Evolutionary conservation across 2,329 filamentous ascomycete species (phyloP), one percentile per base, ranked within the genome.

Genomic region (Penicillium polonicum): DNA sequence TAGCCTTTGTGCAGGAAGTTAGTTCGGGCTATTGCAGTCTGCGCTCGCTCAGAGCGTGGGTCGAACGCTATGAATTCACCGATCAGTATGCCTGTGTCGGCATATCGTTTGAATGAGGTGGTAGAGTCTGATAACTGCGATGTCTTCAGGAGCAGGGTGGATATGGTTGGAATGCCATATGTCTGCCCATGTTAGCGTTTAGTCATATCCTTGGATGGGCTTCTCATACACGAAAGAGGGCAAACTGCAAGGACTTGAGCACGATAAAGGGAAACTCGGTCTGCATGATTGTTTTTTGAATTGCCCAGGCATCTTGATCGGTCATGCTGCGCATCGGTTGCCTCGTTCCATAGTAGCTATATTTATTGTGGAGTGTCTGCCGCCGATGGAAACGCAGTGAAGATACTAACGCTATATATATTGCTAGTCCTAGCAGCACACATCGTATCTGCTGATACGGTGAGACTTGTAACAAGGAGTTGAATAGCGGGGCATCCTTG

Each of bases 211-310:
- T 21, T 19, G 23, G 10, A 9, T n/a, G 21, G 17, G 21, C 10
- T 25, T 7, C 33, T 12, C 48, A 8, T 65, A 81, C 81, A 64
- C 80, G 81, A 66, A 87, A 85, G 3, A 87, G 73, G 0, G 84
- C 83, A 70, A 86, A 85, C 52, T 84, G 79, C 8, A 85, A 68
- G 2, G 82, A 78, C 48, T 80, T 83, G 5, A 76, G 65, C 42
- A 75, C 77, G 0, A 78, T 76, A 43, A 75, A 79, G 0, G 84
- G 84, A 59, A 86, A 87, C 60, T 87, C 84, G 6, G 80, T 71
- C 43, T 80, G 73, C 10, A 72, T 69, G 3, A 84, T 64, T 29
- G 74, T 73, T 46, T 70, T 73, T 45, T 80, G 72, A 33, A 86
- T 84, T 15, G 74, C 68, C 29, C 29, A 31, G 29, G 29, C 29